Percentiles rank a stretch among this genome's conserved stretches.
These are phyloP conservation scores for Euclidium syriacum DNA, from an alignment of 345 rosid species.

Conservation along the genomic window DNA sequence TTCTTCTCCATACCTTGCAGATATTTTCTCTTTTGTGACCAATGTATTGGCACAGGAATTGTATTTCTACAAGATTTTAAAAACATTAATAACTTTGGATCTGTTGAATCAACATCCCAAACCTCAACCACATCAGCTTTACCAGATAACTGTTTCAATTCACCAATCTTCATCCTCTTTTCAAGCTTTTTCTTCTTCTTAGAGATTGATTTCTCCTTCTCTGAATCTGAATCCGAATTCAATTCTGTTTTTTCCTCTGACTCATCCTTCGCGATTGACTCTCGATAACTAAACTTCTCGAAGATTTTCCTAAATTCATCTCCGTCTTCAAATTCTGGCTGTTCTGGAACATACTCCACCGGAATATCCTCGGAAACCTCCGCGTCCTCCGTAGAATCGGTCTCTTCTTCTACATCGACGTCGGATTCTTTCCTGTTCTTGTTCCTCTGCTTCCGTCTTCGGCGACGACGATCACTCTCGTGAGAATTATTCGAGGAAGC, in stretches of 20 bases:
- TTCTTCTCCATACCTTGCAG: conserved; percentile 98
- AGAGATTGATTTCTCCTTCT: conserved; percentile 70
- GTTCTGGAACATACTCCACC: conserved; percentile 72
- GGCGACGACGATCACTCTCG: conserved; percentile 78
- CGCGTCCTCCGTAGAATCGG: conserved; percentile 39
- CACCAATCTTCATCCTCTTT: conserved; percentile 91
- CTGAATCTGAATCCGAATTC: conserved; percentile 75
- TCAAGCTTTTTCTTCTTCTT: conserved; percentile 87
- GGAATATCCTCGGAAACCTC: conserved; percentile 52
- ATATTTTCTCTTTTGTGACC: conserved; percentile 98
- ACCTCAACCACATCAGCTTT: conserved; percentile 99
- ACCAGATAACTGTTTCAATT: conserved; percentile 81
- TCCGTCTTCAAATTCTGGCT: conserved; percentile 64
- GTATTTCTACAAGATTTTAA: conserved; percentile 88
- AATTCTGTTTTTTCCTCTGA: conserved; percentile 54
- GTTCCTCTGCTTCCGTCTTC: conserved; percentile 90
- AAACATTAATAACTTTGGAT: conserved; percentile 80
- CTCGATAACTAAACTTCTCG: conserved; percentile 58
- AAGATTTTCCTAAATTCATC: conserved; percentile 70
- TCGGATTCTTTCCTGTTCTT: conserved; percentile 41
- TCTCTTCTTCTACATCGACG: conserved; percentile 30
- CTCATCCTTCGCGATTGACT: conserved; percentile 52
- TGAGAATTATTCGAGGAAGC: conserved; percentile 42
- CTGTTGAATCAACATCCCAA: no score
- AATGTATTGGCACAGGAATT: conserved; percentile 98